A percentile compares a stretch with the other conserved stretches of the same genome.
Conservation (phyloP, 1,284 basidiomycete species). For the Thecaphora frezii region DNA sequence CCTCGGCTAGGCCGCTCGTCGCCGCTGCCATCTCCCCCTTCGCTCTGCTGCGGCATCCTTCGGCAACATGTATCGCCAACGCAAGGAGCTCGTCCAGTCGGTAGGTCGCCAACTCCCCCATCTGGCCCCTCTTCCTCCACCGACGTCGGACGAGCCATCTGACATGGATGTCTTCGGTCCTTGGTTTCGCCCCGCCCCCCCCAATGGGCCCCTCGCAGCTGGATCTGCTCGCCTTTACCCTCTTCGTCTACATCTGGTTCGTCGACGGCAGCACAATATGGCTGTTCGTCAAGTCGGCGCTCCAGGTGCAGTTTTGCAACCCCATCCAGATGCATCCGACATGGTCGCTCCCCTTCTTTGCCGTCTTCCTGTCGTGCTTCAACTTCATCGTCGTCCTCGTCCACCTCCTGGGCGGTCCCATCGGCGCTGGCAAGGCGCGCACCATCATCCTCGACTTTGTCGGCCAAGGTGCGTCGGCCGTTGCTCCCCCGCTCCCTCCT, state of each 20-base stretch:
- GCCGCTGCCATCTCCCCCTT: slow-evolving; percentile 5
- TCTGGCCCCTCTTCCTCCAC: neutral
- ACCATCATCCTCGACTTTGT: slow-evolving; percentile 49
- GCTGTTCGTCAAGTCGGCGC: slow-evolving; percentile 24
- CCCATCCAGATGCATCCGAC: slow-evolving; percentile 26
- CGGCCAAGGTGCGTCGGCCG: slow-evolving; percentile 25
- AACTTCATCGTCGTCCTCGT: slow-evolving; percentile 25
- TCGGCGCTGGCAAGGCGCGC: slow-evolving; percentile 5
- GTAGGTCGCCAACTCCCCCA: slow-evolving; percentile 6
- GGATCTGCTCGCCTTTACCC: slow-evolving; percentile 37
- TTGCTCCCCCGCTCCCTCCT: neutral
- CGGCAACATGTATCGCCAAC: slow-evolving; percentile 31
- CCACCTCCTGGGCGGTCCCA: slow-evolving; percentile 13
- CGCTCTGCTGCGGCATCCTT: neutral
- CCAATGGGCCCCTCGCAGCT: slow-evolving; percentile 6
- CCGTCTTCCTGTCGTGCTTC: slow-evolving; percentile 25
- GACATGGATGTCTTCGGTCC: neutral
- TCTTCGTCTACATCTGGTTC: slow-evolving; percentile 46
- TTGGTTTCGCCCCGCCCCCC: neutral
- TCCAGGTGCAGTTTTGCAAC: slow-evolving; percentile 40
- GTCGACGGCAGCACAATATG: slow-evolving; percentile 34
- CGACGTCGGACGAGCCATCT: neutral
- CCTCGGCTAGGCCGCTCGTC: too few relatives aligned
- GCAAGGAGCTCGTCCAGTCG: slow-evolving; percentile 38
- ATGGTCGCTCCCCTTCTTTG: slow-evolving; percentile 26